Conservation (phyloP, 129 eudicot genomes). For the Artemisia annua region DNA sequence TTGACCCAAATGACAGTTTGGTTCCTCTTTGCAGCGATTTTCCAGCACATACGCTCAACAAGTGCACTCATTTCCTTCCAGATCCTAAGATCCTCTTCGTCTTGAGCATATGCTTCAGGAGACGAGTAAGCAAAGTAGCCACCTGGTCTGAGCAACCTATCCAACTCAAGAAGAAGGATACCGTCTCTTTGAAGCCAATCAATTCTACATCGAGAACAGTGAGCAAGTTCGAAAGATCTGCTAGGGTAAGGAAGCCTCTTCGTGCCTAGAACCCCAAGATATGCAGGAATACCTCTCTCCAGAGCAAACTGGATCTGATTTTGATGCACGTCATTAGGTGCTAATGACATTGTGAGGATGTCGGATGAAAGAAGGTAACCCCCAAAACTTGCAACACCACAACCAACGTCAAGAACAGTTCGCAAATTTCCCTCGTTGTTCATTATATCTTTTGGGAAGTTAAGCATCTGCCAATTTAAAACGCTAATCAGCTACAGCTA, state of each 20-base stretch:
- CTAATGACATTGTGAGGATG: conserved; percentile 85
- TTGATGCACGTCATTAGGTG: conserved; percentile 98
- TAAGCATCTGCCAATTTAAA: conserved; percentile 71
- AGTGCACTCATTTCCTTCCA: conserved; percentile 97
- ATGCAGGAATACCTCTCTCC: conserved; percentile 98
- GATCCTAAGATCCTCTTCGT: conserved; percentile 89
- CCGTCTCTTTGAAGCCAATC: conserved; percentile 99
- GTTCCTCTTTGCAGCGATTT: conserved; percentile 80
- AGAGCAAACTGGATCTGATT: conserved; percentile 97
- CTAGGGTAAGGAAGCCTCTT: conserved; percentile 97
- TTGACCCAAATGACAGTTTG: conserved; percentile 98
- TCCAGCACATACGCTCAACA: conserved; percentile 99
- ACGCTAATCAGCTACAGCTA: not conserved
- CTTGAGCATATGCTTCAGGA: conserved; percentile 99
- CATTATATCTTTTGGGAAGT: conserved; percentile 64
- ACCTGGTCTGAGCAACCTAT: conserved; percentile 91
- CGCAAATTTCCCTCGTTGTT: conserved; percentile 82
- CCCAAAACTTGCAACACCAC: conserved; percentile 99
- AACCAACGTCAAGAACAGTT: conserved; percentile 93
- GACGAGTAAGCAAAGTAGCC: conserved; percentile 99
- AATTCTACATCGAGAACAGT: conserved; percentile 96
- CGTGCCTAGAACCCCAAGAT: conserved; percentile 97
- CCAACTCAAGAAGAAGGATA: conserved; percentile 90
- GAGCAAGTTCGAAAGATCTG: conserved; percentile 95
- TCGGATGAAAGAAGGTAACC: conserved; percentile 89